These are phyloP conservation scores for Lactarius tabidus DNA, from an alignment of 768 basidiomycete genomes.

Conservation along the genomic window DNA sequence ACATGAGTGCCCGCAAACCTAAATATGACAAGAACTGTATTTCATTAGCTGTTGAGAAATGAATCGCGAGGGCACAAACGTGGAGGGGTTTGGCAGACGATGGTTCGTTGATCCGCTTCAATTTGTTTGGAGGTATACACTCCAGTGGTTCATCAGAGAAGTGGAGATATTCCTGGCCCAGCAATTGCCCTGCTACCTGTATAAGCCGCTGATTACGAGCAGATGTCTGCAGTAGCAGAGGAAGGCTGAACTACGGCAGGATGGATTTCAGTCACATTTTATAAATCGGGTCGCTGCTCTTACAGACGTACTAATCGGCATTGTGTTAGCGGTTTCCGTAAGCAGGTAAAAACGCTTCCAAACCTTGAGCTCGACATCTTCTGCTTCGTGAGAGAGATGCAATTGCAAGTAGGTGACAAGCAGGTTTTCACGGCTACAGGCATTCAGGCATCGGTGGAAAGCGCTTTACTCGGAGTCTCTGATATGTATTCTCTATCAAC, in stretches of 20 bases:
- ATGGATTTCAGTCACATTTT: background rate
- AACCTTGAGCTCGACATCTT: background rate
- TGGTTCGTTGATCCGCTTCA: background rate
- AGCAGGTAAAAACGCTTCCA: background rate
- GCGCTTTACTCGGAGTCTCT: background rate
- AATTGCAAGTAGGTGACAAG: background rate
- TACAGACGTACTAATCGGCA: background rate
- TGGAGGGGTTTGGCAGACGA: background rate
- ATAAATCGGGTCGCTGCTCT: too few relatives aligned
- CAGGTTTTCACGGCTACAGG: background rate
- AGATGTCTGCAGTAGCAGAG: background rate
- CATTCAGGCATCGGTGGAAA: background rate
- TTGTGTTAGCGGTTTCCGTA: background rate
- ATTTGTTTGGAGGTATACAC: background rate
- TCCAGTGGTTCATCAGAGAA: background rate
- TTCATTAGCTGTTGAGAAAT: background rate
- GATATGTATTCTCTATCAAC: background rate
- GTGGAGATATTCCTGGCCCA: background rate
- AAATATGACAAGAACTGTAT: background rate
- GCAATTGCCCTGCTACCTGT: too few relatives aligned
- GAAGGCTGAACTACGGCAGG: background rate
- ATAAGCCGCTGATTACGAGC: too few relatives aligned
- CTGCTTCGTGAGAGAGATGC: background rate
- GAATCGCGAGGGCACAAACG: background rate
- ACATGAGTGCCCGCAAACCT: background rate